Conservation (phyloP, 257 asterid species). For the Nicotiana obtusifolia region DNA sequence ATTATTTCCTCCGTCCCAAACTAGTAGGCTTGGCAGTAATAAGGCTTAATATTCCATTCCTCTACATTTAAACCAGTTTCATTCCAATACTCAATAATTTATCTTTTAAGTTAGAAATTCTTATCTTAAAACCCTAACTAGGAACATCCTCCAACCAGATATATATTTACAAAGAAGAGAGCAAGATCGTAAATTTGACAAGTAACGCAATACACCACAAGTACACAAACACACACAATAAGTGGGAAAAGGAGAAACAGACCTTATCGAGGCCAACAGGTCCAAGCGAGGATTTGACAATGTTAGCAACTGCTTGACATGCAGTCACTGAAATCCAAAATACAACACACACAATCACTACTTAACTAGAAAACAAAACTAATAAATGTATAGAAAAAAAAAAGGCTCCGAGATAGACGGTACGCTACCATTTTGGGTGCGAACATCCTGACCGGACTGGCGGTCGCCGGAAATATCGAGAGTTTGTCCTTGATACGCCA, state of each 20-base stretch:
- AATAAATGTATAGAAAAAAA: neutral
- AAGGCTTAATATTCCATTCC: neutral
- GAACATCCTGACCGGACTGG: slow-evolving; percentile 95
- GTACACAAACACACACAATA: neutral
- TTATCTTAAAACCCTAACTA: neutral
- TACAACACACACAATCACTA: slow-evolving; percentile 16
- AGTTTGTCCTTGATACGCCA: slow-evolving; percentile 50
- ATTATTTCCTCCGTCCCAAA: neutral
- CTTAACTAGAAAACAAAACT: neutral
- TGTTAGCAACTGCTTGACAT: slow-evolving; percentile 86
- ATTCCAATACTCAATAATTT: neutral
- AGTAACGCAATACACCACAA: neutral
- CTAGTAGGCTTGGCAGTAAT: neutral
- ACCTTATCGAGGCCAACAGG: slow-evolving; percentile 99
- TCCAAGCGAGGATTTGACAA: slow-evolving; percentile 92
- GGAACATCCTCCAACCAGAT: neutral
- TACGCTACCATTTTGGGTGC: slow-evolving; percentile 76
- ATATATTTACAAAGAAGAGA: neutral
- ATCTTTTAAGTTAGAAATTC: neutral
- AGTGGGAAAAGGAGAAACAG: neutral
- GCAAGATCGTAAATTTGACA: neutral
- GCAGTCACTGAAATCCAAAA: slow-evolving; percentile 52
- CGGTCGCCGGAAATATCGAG: slow-evolving; percentile 87
- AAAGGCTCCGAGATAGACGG: neutral
- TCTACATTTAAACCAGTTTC: neutral